Conservation (phyloP, 176 grass and related monocot species). For the Triticum dicoccoides region DNA sequence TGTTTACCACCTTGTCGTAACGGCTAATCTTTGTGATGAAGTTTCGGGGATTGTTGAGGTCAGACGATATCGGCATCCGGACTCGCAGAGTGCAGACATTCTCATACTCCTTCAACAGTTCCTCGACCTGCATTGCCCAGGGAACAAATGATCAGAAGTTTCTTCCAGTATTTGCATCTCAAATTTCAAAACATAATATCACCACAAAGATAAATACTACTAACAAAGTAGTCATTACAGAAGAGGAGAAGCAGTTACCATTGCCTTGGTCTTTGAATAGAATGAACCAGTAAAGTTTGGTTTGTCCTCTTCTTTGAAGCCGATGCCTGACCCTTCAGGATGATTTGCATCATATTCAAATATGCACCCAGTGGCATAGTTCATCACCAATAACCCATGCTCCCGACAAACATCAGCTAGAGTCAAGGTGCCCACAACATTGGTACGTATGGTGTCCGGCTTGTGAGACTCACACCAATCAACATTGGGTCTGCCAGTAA, state of each 20-base stretch:
- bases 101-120: slow-evolving; percentile 69
- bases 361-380: slow-evolving; percentile 84
- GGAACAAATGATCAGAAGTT: slow-evolving; percentile 5
- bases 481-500: slow-evolving; percentile 83
- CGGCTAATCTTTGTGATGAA: slow-evolving; percentile 84
- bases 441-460: slow-evolving; percentile 68
- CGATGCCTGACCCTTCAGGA: slow-evolving; percentile 69
- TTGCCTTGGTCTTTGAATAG: slow-evolving; percentile 86
- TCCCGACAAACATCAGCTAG: slow-evolving; percentile 69
- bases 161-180: not conserved
- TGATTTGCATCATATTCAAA: slow-evolving; percentile 73
- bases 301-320: slow-evolving; percentile 77
- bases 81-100: slow-evolving; percentile 79
- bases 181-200: not conserved
- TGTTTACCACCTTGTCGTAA: slow-evolving; percentile 80
- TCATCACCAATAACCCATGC: slow-evolving; percentile 67
- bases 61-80: slow-evolving; percentile 75
- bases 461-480: slow-evolving; percentile 90
- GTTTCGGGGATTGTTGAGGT: slow-evolving; percentile 71
- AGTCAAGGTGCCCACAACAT: slow-evolving; percentile 74
- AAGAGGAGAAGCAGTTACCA: slow-evolving; percentile 42
- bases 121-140: slow-evolving; percentile 59
- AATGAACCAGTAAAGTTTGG: slow-evolving; percentile 77
- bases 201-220: not conserved
- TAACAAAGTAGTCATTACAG: not conserved